These are phyloP conservation scores for Maudiozyma pseudohumilis DNA, from an alignment of 805 yeast genomes.

Conservation along the genomic window DNA sequence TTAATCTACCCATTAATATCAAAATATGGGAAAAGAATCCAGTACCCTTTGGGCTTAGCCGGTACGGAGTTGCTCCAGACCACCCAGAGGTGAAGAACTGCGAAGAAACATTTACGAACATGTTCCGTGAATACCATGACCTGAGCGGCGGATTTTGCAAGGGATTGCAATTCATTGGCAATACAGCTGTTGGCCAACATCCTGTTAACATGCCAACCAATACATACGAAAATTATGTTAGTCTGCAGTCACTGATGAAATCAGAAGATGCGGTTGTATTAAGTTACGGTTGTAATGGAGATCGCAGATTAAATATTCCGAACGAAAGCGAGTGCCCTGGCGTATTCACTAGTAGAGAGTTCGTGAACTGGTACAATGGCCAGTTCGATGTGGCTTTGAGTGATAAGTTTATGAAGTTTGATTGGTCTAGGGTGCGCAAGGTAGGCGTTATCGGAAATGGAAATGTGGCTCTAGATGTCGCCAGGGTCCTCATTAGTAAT, in stretches of 20 bases:
- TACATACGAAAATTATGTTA: conserved; percentile 20
- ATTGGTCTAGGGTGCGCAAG: conserved; percentile 47
- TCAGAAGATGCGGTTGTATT: conserved; percentile 66
- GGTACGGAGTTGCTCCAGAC: conserved; percentile 99
- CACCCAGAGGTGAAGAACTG: conserved; percentile 93
- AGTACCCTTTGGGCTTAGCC: conserved; percentile 80
- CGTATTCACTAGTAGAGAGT: conserved; percentile 69
- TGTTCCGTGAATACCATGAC: conserved; percentile 9
- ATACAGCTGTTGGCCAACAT: conserved; percentile 61
- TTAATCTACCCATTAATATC: conserved; percentile 33
- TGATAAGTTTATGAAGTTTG: conserved; percentile 39
- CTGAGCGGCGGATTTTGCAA: conserved; percentile 13
- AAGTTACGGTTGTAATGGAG: conserved; percentile 74
- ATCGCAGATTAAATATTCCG: conserved; percentile 40
- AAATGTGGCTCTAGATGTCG: conserved; percentile 88
- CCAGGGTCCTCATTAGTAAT: conserved; percentile 58
- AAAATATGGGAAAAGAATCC: conserved; percentile 81
- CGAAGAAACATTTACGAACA: conserved; percentile 46
- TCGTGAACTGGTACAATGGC: conserved; percentile 96
- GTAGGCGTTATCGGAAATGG: conserved; percentile 93
- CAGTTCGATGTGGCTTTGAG: conserved; percentile 44
- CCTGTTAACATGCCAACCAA: conserved; percentile 28
- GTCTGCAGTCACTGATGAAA: conserved; percentile 38
- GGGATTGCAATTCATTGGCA: conserved; percentile 56
- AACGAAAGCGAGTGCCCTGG: conserved; percentile 51